Evolutionary conservation across 2,329 filamentous ascomycete genomes (phyloP), one percentile per base, ranked within the genome.

Genomic region (Metarhizium robertsii): DNA sequence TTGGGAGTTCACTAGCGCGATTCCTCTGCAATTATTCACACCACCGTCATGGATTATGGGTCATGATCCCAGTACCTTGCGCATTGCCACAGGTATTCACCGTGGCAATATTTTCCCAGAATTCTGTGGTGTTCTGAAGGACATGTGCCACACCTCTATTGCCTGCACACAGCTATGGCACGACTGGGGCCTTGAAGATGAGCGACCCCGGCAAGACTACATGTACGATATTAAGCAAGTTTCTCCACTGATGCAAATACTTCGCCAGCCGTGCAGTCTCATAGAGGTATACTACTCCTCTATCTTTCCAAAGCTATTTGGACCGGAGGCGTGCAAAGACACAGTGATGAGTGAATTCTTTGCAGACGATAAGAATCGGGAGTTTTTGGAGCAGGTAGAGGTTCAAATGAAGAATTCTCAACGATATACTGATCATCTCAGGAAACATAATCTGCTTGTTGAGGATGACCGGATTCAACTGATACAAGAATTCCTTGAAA

Each of bases 31-130:
- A 14, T 34, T 61, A 3, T 62, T 60, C 18, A 54, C 50, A 20
- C 61, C 59, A 30, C 61, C 61, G 8, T 32, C 60, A 14, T 62
- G 61, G 59, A 54, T 58, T 53, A 60, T 58, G 1, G 57, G 57
- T 18, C 45, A 57, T 40, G 46, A 53, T 30, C 54, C 49, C 2
- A 30, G 38, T 42, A 42, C 16, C 43, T 16, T 47, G n/a, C 25
- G 3, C 36, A n/a, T 51, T 5, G 18, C 13, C 14, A 51, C 49
- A 36, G 49, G 49, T 51, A 20, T 51, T 36, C 49, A 18, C 13
- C 16, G 30, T 25, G 45, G 16, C 43, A 11, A 38, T 2, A 25
- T 53, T 29, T 47, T 47, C 2, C 25, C 13, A 32, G 52, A 53
- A 30, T 53, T 53, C 29, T 11, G 42, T 29, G 10, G 7, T 32